Conservation (phyloP, 2,329 filamentous ascomycete species). For the Balansia obtecta region DNA sequence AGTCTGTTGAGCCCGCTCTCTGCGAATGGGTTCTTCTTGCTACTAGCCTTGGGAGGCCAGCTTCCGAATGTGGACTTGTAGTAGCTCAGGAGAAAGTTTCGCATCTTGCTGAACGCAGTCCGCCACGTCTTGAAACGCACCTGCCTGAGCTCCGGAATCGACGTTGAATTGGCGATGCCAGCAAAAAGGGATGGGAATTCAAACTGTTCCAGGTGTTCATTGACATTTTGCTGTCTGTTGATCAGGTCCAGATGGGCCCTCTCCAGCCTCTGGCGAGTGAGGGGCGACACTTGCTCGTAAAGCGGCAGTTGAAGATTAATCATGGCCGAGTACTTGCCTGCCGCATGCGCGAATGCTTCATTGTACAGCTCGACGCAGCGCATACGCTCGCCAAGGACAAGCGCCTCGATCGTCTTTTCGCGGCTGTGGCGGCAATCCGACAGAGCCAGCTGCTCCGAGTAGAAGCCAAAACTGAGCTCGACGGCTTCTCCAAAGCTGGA, state of each 20-base stretch:
- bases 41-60: conserved; percentile 86
- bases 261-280: conserved; percentile 69
- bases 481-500: conserved; percentile 47
- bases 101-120: conserved; percentile 59
- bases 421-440: conserved; percentile 70
- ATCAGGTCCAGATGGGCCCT: conserved; percentile 70
- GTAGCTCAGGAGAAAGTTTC: conserved; percentile 58
- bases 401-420: conserved; percentile 79
- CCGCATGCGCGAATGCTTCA: conserved; percentile 83
- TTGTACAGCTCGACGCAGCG: conserved; percentile 72
- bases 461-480: conserved; percentile 56
- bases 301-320: conserved; percentile 54
- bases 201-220: conserved; percentile 68
- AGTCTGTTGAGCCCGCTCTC: conserved; percentile 78
- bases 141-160: conserved; percentile 59
- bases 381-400: conserved; percentile 84
- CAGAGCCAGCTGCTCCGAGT: conserved; percentile 64
- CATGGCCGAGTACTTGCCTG: conserved; percentile 72
- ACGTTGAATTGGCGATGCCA: conserved; percentile 76
- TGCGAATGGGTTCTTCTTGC: conserved; percentile 82
- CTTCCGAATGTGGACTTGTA: conserved; percentile 47
- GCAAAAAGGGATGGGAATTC: conserved; percentile 85
- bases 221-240: conserved; percentile 57
- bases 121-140: conserved; percentile 81
- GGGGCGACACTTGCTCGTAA: conserved; percentile 54